A percentile compares a stretch with the other conserved stretches of the same genome.
phyloP scores from a whole-genome alignment of 164 flowering plant genomes.

The Macadamia integrifolia region DNA sequence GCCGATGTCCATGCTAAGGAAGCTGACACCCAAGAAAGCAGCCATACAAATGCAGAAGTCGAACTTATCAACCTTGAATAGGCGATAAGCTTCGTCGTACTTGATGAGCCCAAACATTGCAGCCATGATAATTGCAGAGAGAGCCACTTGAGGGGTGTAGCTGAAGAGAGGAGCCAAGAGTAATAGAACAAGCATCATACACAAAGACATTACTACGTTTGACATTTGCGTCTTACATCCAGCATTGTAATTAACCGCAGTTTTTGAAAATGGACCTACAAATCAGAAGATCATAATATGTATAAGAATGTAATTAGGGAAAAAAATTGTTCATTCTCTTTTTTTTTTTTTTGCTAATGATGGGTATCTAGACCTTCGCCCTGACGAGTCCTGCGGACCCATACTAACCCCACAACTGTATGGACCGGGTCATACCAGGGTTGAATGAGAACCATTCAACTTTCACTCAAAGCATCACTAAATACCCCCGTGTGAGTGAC shows the following conservation, averaged over 20 bases:
- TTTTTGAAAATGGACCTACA: slow-evolving; percentile 86
- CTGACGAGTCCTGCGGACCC: too few relatives aligned
- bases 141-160: slow-evolving; percentile 85
- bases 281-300: neutral
- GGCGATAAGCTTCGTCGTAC: slow-evolving; percentile 42
- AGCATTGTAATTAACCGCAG: slow-evolving; percentile 82
- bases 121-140: slow-evolving; percentile 78
- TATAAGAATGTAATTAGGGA: too few relatives aligned
- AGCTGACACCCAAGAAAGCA: slow-evolving; percentile 67
- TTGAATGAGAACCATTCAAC: too few relatives aligned
- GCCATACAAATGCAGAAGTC: slow-evolving; percentile 78
- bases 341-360: too few relatives aligned
- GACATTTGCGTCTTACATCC: slow-evolving; percentile 74
- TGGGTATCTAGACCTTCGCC: too few relatives aligned
- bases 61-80: slow-evolving; percentile 71
- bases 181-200: slow-evolving; percentile 65
- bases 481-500: too few relatives aligned
- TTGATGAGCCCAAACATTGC: slow-evolving; percentile 89
- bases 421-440: too few relatives aligned
- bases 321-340: too few relatives aligned
- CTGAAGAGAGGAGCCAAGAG: slow-evolving; percentile 73
- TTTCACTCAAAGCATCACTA: too few relatives aligned
- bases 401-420: too few relatives aligned
- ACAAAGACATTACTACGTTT: slow-evolving; percentile 63
- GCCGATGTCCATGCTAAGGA: slow-evolving; percentile 74